Evolutionary conservation across 768 basidiomycete genomes (phyloP), one percentile per base, ranked within the genome.

Genomic region (Lactarius evosmus): DNA sequence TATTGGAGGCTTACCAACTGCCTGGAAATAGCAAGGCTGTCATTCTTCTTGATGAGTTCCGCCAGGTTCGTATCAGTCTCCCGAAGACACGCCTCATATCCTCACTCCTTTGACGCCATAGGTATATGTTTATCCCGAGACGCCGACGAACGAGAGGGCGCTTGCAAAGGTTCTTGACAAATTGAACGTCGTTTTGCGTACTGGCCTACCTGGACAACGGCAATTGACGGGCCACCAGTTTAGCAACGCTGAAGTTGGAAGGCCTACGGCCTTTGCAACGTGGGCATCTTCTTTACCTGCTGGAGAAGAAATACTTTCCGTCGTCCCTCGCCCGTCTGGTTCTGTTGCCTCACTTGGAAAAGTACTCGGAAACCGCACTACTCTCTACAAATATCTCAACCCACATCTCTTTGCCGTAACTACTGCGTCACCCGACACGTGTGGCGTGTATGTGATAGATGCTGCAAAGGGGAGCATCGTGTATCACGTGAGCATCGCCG

Each of bases 311-410:
- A 78, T 93, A n/a, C 75, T 78, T 51, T 69, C 79, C 0, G 73
- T 88, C 62, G 73, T 87, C 27, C 76, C 78, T 44, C 80, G 81
- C 32, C 70, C 77, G 11, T 69, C 78, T 63, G 80, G 80, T 60
- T 82, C 85, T 0, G 77, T 93, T 36, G 93, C 95, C 0, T 89
- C 87, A 1, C 75, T 88, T 33, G 96, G 95, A 4, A 87, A 87
- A 69, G 93, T 96, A 4, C 78, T 93, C 4, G 95, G 91, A 2
- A 89, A 95, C 74, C 85, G 94, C 58, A 86, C 85, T 40, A 95
- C 94, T 34, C 73, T 98, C 62, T 96, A 97, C 80, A 98, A 98
- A 76, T 96, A 97, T 71, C 81, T 98, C 65, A 96, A 96, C 72
- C 89, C 88, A 8, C 85, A 92, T 69, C 69, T 95, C 36, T 79